Evolutionary conservation across 495 filamentous ascomycete genomes (phyloP), one percentile per base, ranked within the genome.

Genomic region (Podospora conica): DNA sequence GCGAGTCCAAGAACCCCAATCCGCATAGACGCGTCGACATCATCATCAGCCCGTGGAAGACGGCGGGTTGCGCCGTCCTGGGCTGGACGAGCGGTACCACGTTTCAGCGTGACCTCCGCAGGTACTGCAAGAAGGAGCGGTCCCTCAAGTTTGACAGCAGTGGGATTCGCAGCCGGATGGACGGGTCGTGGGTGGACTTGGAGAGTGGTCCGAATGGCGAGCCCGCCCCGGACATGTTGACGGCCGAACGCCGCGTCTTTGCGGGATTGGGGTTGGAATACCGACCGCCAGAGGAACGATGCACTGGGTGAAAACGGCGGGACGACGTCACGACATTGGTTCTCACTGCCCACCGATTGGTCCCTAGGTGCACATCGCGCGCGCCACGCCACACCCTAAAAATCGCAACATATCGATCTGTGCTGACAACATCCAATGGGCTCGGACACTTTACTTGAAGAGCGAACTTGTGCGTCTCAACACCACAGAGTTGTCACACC

Each of bases 11-110:
- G 63, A 92, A 94, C 64, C 84, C 87, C 0, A 92, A 94, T 70
- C 82, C 81, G 6, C 93, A 97, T 71, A 85, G 92, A 21, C 82
- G 93, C 20, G 93, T 99, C 8, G 94, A 98, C 72, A 96, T 99
- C 66, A 96, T 99, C 72, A 83, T 98, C 65, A 87, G 87, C 20
- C 93, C 93, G 1, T 96, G 93, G 90, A 87, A 86, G 29, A 95
- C 91, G 3, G 85, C 90, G 3, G 95, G 96, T 0, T 97, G 92
- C 70, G 95, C 92, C 0, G 83, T 98, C 3, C 77, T 93, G 4
- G 93, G 91, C 3, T 98, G 94, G 96, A 88, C 89, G 15, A 90
- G 91, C 3, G 96, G 88, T 9, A 91, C 87, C 6, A 97, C 93
- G 0, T 99, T 97, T 71, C 85, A 96, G 79, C 80, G 96, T 29